A percentile compares a stretch with the other conserved stretches of the same genome.
Conservation (phyloP, 768 basidiomycete genomes). For the Lactarius pseudohatsudake region DNA sequence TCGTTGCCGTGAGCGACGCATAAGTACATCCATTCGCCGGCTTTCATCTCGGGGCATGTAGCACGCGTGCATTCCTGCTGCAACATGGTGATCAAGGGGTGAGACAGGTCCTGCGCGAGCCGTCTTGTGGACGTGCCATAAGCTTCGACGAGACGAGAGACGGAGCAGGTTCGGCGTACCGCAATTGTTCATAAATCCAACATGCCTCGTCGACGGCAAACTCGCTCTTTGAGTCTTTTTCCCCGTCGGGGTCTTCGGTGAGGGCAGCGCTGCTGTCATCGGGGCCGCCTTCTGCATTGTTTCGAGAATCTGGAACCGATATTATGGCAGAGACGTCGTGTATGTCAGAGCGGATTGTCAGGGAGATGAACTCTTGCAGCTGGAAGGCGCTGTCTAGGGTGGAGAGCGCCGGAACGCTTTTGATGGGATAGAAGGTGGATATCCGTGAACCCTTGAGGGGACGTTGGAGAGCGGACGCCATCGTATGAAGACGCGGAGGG, state of each 20-base stretch:
- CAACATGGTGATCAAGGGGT: slow-evolving; percentile 80
- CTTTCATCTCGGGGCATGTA: slow-evolving; percentile 96
- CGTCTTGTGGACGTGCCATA: slow-evolving; percentile 48
- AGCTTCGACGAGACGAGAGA: background rate
- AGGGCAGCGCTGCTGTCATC: slow-evolving; percentile 17
- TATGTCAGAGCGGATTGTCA: slow-evolving; percentile 81
- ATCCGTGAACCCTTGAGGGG: slow-evolving; percentile 77
- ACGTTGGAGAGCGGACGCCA: slow-evolving; percentile 48
- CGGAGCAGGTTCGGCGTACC: slow-evolving; percentile 39
- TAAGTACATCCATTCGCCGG: slow-evolving; percentile 96
- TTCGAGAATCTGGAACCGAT: slow-evolving; percentile 55
- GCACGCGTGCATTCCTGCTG: slow-evolving; percentile 85
- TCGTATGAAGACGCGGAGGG: background rate
- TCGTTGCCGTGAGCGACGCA: slow-evolving; percentile 94
- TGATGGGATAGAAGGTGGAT: slow-evolving; percentile 77
- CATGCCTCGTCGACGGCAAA: slow-evolving; percentile 74
- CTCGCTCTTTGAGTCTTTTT: slow-evolving; percentile 44
- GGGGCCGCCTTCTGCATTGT: slow-evolving; percentile 30
- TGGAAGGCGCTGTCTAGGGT: slow-evolving; percentile 91
- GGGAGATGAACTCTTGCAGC: slow-evolving; percentile 90
- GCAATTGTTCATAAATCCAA: slow-evolving; percentile 76
- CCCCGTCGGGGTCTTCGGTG: slow-evolving; percentile 37
- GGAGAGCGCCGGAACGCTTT: slow-evolving; percentile 64
- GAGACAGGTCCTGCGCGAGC: slow-evolving; percentile 82
- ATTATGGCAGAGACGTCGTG: slow-evolving; percentile 86